Base-by-base conservation (phyloP, 768 basidiomycete genomes). In the Mycena chlorophos region DNA sequence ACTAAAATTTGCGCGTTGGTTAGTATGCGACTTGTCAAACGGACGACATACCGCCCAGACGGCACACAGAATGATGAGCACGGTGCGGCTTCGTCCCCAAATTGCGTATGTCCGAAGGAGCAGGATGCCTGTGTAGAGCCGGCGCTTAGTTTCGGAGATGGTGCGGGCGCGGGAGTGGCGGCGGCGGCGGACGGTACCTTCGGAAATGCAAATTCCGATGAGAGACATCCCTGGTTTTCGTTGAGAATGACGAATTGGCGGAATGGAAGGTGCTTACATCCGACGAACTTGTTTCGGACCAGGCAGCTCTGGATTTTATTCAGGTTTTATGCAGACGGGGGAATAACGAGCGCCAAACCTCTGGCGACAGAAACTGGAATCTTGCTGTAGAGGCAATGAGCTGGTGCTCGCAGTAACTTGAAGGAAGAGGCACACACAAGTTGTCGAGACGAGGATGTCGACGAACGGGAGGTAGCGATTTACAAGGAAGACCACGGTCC, bases 61-160 rank as follows among this genome's bases (percentile, higher is more conserved):
- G 19, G 65, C 29, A 22, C 61, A 68, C 5, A 77, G 67, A 22
- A 69, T 65, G 16, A 73, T 51, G 10, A 72, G 57, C 5, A 77
- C 66, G 10, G 64, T 47, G 8, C 69, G 73, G 50, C 65, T 70
- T 17, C 75, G 65, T 57, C 73, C 73, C 75, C 74, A 79, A 22
- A 79, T 70, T 3, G 77, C 78, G 51, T 77, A 76, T 8, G 77
- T 78, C 4, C 77, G 75, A 5, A 78, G 56, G 61, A 75, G 69
- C 10, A 78, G 67, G 27, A 78, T 74, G 4, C 63, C 73, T 78
- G 50, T 3, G 10, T 16, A 23, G 23, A n/a, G n/a, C n/a, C 3
- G 25, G n/a, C 19, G 29, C 3, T 19, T 22, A 30, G 26, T 22
- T 19, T 25, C 20, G 34, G 5, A 19, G 29, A 26, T 20, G 26